Conservation (phyloP, 139 green algal genomes). For the Coccomyxa sp. region DNA sequence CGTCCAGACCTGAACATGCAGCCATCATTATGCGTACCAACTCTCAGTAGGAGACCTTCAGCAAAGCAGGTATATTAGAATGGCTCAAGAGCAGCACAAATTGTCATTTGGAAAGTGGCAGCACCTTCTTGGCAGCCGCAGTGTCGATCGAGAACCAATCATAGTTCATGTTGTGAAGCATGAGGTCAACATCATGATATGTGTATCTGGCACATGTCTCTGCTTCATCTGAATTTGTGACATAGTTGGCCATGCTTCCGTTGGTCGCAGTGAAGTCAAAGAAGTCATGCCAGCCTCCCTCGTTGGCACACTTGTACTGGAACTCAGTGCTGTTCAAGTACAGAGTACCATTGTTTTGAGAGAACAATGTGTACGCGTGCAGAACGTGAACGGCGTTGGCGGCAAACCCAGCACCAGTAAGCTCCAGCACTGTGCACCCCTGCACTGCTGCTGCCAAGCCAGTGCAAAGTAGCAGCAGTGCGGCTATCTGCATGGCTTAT, state of each 20-base stretch:
- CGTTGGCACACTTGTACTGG: neutral
- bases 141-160: neutral
- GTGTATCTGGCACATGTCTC: neutral
- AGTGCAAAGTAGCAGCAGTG: neutral
- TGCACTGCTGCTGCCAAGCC: neutral
- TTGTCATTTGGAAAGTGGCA: neutral
- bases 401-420: neutral
- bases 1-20: neutral
- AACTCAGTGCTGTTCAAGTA: neutral
- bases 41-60: neutral
- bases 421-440: neutral
- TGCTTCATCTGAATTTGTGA: neutral
- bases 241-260: neutral
- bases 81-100: no score
- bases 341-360: neutral
- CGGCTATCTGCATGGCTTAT: no score
- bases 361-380: neutral
- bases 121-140: neutral
- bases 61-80: neutral
- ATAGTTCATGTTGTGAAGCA: neutral
- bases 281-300: neutral
- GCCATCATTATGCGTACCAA: no score
- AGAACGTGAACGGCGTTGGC: neutral
- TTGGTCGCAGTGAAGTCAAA: neutral
- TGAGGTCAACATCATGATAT: neutral